A percentile compares a stretch with the other conserved stretches of the same genome.
Evolutionary conservation across 176 grass and related monocot species (phyloP).

Genomic region (Pharus latifolius): DNA sequence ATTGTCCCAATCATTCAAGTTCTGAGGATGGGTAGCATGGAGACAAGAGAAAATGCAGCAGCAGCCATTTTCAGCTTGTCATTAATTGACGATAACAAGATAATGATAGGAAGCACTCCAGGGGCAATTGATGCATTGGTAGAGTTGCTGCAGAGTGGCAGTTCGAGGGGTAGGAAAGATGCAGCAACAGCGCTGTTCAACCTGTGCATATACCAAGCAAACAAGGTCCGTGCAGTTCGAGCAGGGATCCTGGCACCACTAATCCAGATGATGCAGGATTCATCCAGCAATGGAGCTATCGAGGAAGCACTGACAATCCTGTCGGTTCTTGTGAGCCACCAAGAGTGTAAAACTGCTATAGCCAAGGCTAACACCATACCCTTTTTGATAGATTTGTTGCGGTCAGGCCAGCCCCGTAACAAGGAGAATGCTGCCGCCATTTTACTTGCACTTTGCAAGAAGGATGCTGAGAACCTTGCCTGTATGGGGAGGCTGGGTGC

Average conservation of each 20-base stretch:
- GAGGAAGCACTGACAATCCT: conserved; percentile 85
- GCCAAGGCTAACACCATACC: conserved; percentile 73
- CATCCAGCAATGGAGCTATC: conserved; percentile 48
- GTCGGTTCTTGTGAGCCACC: conserved; percentile 84
- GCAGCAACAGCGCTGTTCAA: conserved; percentile 95
- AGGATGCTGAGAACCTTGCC: conserved; percentile 79
- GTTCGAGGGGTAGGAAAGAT: conserved; percentile 78
- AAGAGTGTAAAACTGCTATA: conserved; percentile 81
- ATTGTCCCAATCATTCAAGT: conserved; percentile 76
- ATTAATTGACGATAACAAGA: conserved; percentile 87
- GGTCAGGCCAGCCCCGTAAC: conserved; percentile 70
- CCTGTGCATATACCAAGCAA: conserved; percentile 89
- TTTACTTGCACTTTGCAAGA: conserved; percentile 94
- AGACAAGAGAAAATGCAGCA: conserved; percentile 93
- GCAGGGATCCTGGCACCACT: conserved; percentile 72
- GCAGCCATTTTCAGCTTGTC: conserved; percentile 94
- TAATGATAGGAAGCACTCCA: conserved; percentile 77
- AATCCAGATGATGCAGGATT: conserved; percentile 81
- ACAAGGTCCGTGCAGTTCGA: conserved; percentile 74
- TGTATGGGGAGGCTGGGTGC: conserved; percentile 83
- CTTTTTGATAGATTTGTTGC: conserved; percentile 73
- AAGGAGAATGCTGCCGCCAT: conserved; percentile 91
- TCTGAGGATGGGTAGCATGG: conserved; percentile 70
- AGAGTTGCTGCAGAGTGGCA: conserved; percentile 66
- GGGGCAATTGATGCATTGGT: conserved; percentile 80